phyloP scores from a whole-genome alignment of 768 basidiomycete genomes.

The Xerocomellus amylosporus region DNA sequence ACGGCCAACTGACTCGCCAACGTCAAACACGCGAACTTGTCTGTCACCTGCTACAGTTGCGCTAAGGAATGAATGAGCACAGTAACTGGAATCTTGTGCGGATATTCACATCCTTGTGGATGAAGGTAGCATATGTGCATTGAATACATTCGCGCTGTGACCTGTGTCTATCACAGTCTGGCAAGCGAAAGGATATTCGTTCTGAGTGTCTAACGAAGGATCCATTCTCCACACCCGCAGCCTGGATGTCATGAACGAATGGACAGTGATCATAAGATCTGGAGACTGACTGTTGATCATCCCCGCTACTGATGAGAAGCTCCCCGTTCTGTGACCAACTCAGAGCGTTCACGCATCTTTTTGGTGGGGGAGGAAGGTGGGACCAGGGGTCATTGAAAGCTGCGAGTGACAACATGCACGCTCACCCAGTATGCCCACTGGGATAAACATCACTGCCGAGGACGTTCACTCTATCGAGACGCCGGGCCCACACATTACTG shows the following conservation, averaged over 20 bases:
- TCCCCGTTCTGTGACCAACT: constrained; percentile 70
- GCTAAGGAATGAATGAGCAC: constrained; percentile 34
- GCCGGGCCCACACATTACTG: constrained; percentile 28
- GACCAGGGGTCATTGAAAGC: not conserved
- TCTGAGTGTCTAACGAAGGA: constrained; percentile 28
- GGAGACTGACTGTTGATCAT: constrained; percentile 59
- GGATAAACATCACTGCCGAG: constrained; percentile 51
- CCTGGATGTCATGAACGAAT: constrained; percentile 33
- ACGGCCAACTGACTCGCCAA: constrained; percentile 43
- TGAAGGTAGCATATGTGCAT: constrained; percentile 72
- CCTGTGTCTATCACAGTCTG: constrained; percentile 72
- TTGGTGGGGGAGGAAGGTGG: not conserved
- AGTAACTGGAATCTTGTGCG: not conserved
- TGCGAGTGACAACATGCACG: constrained; percentile 10
- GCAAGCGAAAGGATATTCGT: constrained; percentile 64
- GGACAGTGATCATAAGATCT: not conserved
- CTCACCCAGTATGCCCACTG: constrained; percentile 67
- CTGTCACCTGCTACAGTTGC: constrained; percentile 73
- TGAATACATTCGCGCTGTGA: constrained; percentile 84
- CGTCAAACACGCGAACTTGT: constrained; percentile 77
- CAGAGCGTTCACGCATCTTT: constrained; percentile 74
- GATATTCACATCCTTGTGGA: constrained; percentile 70
- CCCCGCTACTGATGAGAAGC: constrained; percentile 65
- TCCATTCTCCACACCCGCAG: constrained; percentile 80
- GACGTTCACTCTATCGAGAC: constrained; percentile 67